A percentile compares a stretch with the other conserved stretches of the same genome.
These are phyloP conservation scores for Tetrapisispora phaffii DNA, from an alignment of 805 yeast species.

Conservation along the genomic window DNA sequence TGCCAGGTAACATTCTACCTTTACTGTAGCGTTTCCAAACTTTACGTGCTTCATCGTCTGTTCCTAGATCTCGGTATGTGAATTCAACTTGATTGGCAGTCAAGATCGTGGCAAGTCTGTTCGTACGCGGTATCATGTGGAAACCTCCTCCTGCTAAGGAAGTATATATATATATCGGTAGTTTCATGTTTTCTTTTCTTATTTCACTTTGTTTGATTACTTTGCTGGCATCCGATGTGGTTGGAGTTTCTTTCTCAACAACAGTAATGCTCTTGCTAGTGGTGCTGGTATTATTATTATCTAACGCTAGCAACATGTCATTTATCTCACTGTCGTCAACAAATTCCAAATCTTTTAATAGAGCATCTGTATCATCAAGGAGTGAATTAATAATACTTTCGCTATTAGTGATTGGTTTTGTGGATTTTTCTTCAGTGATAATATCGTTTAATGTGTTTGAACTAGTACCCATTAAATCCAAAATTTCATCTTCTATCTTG, in stretches of 20 bases:
- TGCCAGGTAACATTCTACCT: constrained; percentile 74
- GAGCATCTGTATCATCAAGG: constrained; percentile 26
- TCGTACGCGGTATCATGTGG: constrained; percentile 69
- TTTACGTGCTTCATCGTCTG: constrained; percentile 76
- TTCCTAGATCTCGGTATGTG: constrained; percentile 69
- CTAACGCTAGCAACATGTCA: constrained; percentile 12
- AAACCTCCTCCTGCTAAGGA: constrained; percentile 81
- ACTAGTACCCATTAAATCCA: neutral
- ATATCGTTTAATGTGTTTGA: neutral
- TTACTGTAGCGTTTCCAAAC: constrained; percentile 69
- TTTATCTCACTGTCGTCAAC: constrained; percentile 18
- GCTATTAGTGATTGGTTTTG: neutral
- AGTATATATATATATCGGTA: constrained; percentile 70
- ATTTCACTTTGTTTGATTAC: constrained; percentile 12
- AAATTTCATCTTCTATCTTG: constrained; percentile 1
- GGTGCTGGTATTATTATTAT: neutral
- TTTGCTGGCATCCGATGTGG: neutral
- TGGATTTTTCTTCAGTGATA: neutral
- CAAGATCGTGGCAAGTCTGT: constrained; percentile 62
- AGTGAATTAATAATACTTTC: constrained; percentile 9
- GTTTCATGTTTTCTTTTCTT: constrained; percentile 29
- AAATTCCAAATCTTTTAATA: constrained; percentile 21
- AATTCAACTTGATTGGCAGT: constrained; percentile 63
- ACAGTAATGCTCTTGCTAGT: neutral
- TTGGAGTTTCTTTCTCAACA: neutral